Evolutionary conservation across 345 rosid genomes (phyloP).

Genomic region (Jatropha curcas): DNA sequence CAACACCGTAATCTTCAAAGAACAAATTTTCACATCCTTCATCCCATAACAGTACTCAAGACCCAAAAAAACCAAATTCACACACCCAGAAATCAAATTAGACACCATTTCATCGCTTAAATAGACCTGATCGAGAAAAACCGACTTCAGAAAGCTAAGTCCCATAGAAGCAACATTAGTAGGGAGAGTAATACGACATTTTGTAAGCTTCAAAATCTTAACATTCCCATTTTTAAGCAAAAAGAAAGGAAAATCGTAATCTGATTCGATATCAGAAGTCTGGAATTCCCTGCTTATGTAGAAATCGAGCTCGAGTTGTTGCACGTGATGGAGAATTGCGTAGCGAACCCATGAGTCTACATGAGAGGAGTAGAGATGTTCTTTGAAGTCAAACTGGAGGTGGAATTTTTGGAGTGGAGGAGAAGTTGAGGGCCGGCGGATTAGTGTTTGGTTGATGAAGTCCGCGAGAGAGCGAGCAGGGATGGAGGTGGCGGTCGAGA

Average conservation of each 20-base stretch:
- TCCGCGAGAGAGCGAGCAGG: constrained; percentile 2
- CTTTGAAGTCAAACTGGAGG: constrained; percentile 8
- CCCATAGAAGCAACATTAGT: neutral
- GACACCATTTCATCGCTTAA: neutral
- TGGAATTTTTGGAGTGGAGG: constrained; percentile 1
- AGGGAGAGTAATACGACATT: neutral
- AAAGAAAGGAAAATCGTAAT: constrained; percentile 1
- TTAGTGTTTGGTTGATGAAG: constrained; percentile 7
- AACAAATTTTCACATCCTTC: neutral
- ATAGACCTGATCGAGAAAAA: constrained; percentile 1
- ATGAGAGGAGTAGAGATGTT: neutral
- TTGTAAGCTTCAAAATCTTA: constrained; percentile 6
- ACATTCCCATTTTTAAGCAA: neutral
- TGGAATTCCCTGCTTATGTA: neutral
- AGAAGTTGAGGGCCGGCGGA: neutral
- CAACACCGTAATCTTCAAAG: neutral
- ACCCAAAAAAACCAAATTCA: neutral
- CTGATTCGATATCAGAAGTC: neutral
- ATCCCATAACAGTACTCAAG: constrained; percentile 6
- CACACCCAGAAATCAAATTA: constrained; percentile 8
- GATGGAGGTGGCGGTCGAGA: neutral
- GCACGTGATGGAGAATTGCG: constrained; percentile 4
- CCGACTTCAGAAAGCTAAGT: neutral
- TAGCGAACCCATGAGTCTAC: constrained; percentile 7
- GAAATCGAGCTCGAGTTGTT: constrained; percentile 6